Percentiles rank a stretch among this genome's conserved stretches.
These are phyloP conservation scores for Pleurotus cornucopiae DNA, from an alignment of 768 basidiomycete species.

Conservation along the genomic window DNA sequence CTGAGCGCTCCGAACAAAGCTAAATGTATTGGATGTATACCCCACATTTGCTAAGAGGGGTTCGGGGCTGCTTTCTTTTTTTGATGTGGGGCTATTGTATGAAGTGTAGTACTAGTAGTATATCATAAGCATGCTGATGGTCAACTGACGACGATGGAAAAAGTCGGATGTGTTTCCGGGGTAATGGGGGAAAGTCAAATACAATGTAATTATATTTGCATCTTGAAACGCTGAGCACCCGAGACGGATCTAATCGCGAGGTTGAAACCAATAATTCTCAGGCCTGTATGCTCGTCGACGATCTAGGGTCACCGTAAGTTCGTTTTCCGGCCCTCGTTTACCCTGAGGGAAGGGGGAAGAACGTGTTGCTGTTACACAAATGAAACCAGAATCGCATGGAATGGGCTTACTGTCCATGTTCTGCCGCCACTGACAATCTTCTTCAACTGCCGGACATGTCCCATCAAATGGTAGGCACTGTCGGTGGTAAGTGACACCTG, in stretches of 20 bases:
- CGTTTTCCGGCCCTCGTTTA: slow-evolving; percentile 12
- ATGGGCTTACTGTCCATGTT: slow-evolving; percentile 44
- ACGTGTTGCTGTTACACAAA: too few species aligned
- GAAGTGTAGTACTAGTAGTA: slow-evolving; percentile 15
- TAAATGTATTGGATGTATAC: too few species aligned
- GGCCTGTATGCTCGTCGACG: slow-evolving; percentile 21
- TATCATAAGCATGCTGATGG: slow-evolving; percentile 18
- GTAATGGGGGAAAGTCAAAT: not conserved
- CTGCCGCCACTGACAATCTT: slow-evolving; percentile 46
- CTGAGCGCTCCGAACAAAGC: not conserved
- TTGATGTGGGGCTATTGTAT: not conserved
- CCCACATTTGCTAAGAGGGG: too few species aligned
- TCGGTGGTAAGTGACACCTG: slow-evolving; percentile 32
- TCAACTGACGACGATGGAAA: slow-evolving; percentile 15
- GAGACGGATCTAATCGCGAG: slow-evolving; percentile 20
- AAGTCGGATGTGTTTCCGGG: slow-evolving; percentile 6
- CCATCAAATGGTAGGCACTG: slow-evolving; percentile 38
- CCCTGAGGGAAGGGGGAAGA: not conserved
- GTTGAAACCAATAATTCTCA: slow-evolving; percentile 35
- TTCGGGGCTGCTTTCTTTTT: not conserved
- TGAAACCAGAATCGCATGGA: too few species aligned
- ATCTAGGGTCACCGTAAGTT: slow-evolving; percentile 24
- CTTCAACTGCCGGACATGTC: slow-evolving; percentile 31
- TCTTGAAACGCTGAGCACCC: not conserved
- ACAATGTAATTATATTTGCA: not conserved